phyloP scores from a whole-genome alignment of 495 filamentous ascomycete genomes.

The Penicillium malachiteum region DNA sequence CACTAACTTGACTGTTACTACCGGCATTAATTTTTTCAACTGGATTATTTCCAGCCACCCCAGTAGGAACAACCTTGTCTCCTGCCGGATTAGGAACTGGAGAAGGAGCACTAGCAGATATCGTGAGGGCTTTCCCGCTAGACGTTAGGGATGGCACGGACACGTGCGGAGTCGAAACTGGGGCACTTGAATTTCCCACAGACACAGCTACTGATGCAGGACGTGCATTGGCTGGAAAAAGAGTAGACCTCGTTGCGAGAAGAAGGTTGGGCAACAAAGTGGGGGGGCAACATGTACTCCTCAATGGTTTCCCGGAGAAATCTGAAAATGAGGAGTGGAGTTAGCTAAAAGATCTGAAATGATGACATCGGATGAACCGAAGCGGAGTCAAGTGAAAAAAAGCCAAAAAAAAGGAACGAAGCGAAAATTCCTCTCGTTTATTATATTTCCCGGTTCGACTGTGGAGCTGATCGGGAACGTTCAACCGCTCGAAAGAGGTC shows the following conservation, averaged over 20 bases:
- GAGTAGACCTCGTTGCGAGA: constrained; percentile 62
- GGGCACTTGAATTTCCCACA: constrained; percentile 21
- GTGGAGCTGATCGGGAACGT: constrained; percentile 6
- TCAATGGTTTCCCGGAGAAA: constrained; percentile 71
- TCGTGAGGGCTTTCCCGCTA: constrained; percentile 13
- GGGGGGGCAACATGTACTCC: constrained; percentile 62
- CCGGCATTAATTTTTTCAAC: constrained; percentile 19
- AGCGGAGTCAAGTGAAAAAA: constrained; percentile 14
- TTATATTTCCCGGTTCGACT: constrained; percentile 18
- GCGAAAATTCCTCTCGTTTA: constrained; percentile 15
- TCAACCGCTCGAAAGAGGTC: neutral
- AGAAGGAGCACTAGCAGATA: constrained; percentile 3
- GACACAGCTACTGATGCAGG: constrained; percentile 25
- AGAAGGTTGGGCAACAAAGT: constrained; percentile 71
- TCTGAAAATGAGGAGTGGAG: constrained; percentile 43
- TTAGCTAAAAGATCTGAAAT: constrained; percentile 24
- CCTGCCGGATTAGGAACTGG: constrained; percentile 6
- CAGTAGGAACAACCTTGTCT: neutral
- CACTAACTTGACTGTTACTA: constrained; percentile 15
- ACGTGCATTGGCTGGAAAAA: constrained; percentile 77
- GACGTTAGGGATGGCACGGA: constrained; percentile 29
- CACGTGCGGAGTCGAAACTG: constrained; percentile 27
- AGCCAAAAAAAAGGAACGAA: neutral
- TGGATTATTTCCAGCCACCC: neutral
- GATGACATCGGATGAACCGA: constrained; percentile 19